Base-by-base conservation (phyloP, 192 early-diverging fungal genomes). In the Backusella psychrophila region DNA sequence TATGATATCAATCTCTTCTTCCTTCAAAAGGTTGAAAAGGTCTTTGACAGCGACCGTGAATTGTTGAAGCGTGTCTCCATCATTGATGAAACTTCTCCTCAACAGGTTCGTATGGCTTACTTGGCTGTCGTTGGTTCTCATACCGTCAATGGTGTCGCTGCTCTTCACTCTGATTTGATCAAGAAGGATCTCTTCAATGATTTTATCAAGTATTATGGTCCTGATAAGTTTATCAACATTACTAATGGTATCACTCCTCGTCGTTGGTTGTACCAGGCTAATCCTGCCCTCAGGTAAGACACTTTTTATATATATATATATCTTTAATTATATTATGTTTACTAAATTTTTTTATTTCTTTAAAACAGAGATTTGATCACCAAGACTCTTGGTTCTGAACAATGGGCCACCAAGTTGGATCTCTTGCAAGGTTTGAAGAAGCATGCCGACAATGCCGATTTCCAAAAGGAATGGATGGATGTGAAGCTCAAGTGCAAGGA, bases 1-100 rank as follows among this genome's bases (percentile, higher is more conserved):
- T 99, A 97, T 81, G 97, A 99, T 83, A 94, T 99, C 90, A 99
- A 99, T 84, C 85, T 99, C 86, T 99, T 91, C 90, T 99, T 99
- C 85, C 83, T 99, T 75, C 98, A 99, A 87, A 85, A 86, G 66
- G 96, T 99, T 26, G 98, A 99, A 86, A 87, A 87, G 81, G 80
- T 80, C 76, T 96, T 86, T 86, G 95, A 95, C 12, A 89, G 88
- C 76, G 96, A 99, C 81, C 95, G 97, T 73, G 92, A 91, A 49
- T 82, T 95, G 31, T 85, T 97, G 53, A 88, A 91, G 74, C 88
- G 90, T 74, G 91, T 98, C 87, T 97, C 96, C 42, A 94, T 98
- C 83, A 98, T 99, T 79, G 96, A 98, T 82, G 98, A 99, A 86
- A 81, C 86, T 26, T 85, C 86, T 77, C 95, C 96, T 39, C 98